Base-by-base conservation (phyloP, 2,329 filamentous ascomycete genomes). In the Blumeria hordei region DNA sequence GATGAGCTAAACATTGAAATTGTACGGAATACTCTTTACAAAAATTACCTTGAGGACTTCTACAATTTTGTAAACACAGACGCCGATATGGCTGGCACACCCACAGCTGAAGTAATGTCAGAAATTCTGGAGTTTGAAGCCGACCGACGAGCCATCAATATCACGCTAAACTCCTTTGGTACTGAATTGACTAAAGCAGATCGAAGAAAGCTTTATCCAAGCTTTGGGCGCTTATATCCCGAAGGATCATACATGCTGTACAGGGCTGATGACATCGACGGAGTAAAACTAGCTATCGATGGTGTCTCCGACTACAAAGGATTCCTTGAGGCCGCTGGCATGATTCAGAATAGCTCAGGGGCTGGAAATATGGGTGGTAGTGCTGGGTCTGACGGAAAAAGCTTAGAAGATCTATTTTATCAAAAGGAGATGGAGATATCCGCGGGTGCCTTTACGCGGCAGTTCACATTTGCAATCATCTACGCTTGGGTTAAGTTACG, bases 1-100 rank as follows among this genome's bases (percentile, higher is more conserved):
- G 92, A 98, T 69, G 93, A 98, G 73, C 75, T 98, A 64, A 98
- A 98, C 72, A 98, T 98, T 64, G 92, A 98, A 71, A 98, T 98
- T 68, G 85, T 98, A 57, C 83, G 93, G 60, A 98, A 98, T 70
- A 98, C 88, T 0, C 74, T 98, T 37, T 98, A 96, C 75, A 98
- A 98, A 77, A 96, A 96, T 74, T 98, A 98, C 67, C 77, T 98
- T 7, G 92, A 98, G 68, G 92, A 96, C 67, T 98, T 98, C 69
- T 80, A 96, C 72, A 77, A 84, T 60, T 98, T 95, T 68, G 84
- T 96, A 69, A 94, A 90, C 70, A 84, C 81, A 9, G 78, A 94
- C 65, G 74, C 88, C 0, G 90, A 94, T 44, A 83, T 96, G 70
- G 75, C 77, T 39, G 85, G 87, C 39, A 93, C 88, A 6, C 88